Evolutionary conservation across 352 stramenopile species (phyloP).

Genomic region (Phytophthora sp.): DNA sequence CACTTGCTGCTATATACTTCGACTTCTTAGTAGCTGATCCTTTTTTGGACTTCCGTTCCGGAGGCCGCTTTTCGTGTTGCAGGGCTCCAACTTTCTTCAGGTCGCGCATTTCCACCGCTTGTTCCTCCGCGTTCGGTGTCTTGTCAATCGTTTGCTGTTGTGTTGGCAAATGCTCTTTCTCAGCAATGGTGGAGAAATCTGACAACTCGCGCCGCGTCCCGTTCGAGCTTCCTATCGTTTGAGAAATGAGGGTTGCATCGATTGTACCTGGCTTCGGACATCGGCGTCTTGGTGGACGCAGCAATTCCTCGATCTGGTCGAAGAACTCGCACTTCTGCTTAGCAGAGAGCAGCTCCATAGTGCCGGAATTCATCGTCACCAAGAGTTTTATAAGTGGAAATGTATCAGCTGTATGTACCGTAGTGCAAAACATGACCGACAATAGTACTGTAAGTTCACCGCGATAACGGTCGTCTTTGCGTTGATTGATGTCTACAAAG

Average conservation of each 20-base stretch:
- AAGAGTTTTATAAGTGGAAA: conserved; percentile 22
- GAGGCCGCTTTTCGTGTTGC: conserved; percentile 29
- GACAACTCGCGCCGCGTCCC: conserved; percentile 24
- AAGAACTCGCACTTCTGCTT: conserved; percentile 59
- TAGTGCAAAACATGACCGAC: conserved; percentile 26
- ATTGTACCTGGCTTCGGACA: conserved; percentile 13
- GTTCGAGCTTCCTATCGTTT: conserved; percentile 9
- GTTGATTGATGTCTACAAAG: conserved; percentile 21
- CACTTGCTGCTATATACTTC: conserved; percentile 13
- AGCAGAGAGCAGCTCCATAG: conserved; percentile 39
- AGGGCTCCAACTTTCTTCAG: conserved; percentile 34
- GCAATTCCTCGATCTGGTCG: conserved; percentile 46
- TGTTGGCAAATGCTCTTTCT: conserved; percentile 32
- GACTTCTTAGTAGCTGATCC: conserved; percentile 36
- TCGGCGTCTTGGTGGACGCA: conserved; percentile 26
- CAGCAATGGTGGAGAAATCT: conserved; percentile 1
- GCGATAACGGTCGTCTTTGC: conserved; percentile 5
- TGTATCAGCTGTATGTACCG: conserved; percentile 16
- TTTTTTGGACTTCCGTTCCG: conserved; percentile 27
- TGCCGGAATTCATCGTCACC: conserved; percentile 20
- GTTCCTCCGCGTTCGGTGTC: conserved; percentile 5
- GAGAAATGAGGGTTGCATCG: conserved; percentile 3
- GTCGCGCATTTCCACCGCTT: conserved; percentile 26
- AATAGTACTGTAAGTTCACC: conserved; percentile 7
- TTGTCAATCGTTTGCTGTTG: conserved; percentile 10